These are phyloP conservation scores for Elsinoe arachidis DNA, from an alignment of 2,329 filamentous ascomycete genomes.

Conservation along the genomic window DNA sequence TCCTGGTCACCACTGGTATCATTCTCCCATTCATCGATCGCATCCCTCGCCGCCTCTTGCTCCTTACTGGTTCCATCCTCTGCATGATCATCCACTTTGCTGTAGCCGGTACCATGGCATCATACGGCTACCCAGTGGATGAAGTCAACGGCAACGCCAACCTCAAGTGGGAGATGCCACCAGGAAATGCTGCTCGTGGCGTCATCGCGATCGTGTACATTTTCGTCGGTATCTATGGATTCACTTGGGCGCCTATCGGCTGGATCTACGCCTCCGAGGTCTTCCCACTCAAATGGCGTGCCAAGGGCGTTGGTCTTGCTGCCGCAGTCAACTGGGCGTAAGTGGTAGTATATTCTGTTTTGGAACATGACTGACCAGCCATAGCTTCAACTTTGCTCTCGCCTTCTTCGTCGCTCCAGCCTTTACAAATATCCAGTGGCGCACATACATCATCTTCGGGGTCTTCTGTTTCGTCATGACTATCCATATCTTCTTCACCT, in stretches of 20 bases:
- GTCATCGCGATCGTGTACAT: constrained; percentile 59
- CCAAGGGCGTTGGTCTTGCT: constrained; percentile 50
- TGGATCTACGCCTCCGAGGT: constrained; percentile 55
- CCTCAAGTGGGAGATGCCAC: constrained; percentile 44
- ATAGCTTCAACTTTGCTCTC: constrained; percentile 49
- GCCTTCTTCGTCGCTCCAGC: constrained; percentile 51
- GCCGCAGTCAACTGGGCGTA: constrained; percentile 46
- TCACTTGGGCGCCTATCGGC: constrained; percentile 52
- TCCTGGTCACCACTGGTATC: constrained; percentile 32
- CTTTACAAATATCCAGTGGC: constrained; percentile 51
- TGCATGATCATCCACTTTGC: constrained; percentile 41
- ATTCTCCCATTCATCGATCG: constrained; percentile 34
- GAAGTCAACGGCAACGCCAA: constrained; percentile 40
- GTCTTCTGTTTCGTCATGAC: constrained; percentile 37
- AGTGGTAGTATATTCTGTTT: constrained; percentile 43
- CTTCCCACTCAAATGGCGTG: constrained; percentile 53
- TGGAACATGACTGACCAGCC: constrained; percentile 15
- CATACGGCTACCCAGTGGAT: constrained; percentile 33
- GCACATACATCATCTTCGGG: constrained; percentile 44
- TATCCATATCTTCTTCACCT: constrained; percentile 37
- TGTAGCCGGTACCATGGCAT: constrained; percentile 38
- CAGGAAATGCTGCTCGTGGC: constrained; percentile 38
- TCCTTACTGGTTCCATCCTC: constrained; percentile 33
- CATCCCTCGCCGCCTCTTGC: constrained; percentile 30
- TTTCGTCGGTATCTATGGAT: constrained; percentile 53